Conservation (phyloP, 179 eudicot species). For the Spergularia azorica region DNA sequence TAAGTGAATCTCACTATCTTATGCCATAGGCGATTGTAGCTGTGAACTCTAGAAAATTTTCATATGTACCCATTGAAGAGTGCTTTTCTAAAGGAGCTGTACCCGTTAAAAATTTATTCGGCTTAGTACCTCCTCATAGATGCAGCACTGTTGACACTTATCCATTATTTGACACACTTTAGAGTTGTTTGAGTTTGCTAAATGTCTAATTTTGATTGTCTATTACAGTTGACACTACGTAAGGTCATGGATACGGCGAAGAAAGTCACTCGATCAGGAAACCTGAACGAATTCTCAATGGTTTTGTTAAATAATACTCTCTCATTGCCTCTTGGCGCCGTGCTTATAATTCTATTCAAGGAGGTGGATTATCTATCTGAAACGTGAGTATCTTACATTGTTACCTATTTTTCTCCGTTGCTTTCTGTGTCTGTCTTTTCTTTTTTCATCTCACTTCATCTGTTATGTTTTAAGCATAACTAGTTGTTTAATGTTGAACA, state of each 20-base stretch:
- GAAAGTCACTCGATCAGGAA: constrained; percentile 94
- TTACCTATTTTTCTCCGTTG: not conserved
- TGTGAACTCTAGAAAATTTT: too few relatives aligned
- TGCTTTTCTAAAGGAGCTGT: too few relatives aligned
- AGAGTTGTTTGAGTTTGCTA: not conserved
- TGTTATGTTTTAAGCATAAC: too few relatives aligned
- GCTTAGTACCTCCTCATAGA: not conserved
- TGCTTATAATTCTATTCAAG: constrained; percentile 65
- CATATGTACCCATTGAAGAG: too few relatives aligned
- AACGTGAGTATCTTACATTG: constrained; percentile 66
- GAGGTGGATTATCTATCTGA: constrained; percentile 84
- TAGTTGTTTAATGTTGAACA: not conserved
- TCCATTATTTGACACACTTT: not conserved
- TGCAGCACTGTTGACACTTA: not conserved
- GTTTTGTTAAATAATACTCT: constrained; percentile 90
- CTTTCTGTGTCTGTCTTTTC: not conserved
- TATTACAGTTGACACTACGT: constrained; percentile 77
- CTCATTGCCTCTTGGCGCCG: constrained; percentile 80
- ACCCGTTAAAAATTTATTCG: not conserved
- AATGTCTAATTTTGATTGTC: constrained; percentile 9
- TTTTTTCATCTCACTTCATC: not conserved
- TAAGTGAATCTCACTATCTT: too few relatives aligned
- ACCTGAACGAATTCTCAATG: constrained; percentile 94
- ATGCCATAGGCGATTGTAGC: too few relatives aligned
- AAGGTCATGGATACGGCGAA: constrained; percentile 98